Percentiles rank a stretch among this genome's conserved stretches.
Evolutionary conservation across 1,284 basidiomycete genomes (phyloP).

Genomic region (Takashimella koratensis): DNA sequence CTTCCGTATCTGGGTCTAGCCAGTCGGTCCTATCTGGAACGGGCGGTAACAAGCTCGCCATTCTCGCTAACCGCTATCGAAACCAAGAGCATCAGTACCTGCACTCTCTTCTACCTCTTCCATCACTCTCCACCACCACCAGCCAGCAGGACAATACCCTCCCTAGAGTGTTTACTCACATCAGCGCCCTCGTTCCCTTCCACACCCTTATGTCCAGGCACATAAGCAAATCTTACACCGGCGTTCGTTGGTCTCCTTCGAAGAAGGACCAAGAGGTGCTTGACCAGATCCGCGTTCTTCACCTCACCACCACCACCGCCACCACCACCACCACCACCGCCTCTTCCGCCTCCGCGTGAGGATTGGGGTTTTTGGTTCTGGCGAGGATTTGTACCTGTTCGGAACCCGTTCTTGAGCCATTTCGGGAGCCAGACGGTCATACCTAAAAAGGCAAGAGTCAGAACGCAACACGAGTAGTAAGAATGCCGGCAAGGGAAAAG

Average conservation of each 20-base stretch:
- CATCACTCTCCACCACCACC: too few species aligned
- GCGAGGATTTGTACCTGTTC: constrained; percentile 10
- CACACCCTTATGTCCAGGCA: constrained; percentile 40
- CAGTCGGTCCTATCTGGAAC: constrained; percentile 30
- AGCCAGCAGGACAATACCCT: too few species aligned
- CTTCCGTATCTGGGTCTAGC: constrained; percentile 35
- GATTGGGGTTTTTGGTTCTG: background rate
- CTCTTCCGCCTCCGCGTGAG: background rate
- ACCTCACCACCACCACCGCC: constrained; percentile 28
- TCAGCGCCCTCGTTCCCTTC: constrained; percentile 48
- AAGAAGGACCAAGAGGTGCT: constrained; percentile 45
- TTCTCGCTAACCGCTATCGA: constrained; percentile 40
- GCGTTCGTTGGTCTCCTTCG: constrained; percentile 20
- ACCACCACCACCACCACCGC: too few species aligned
- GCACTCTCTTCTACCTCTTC: too few species aligned
- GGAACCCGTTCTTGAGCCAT: constrained; percentile 43
- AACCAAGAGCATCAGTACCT: too few species aligned
- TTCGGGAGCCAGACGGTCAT: constrained; percentile 46
- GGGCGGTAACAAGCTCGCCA: constrained; percentile 30
- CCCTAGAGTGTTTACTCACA: too few species aligned
- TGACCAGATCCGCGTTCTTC: constrained; percentile 48
- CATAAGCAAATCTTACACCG: constrained; percentile 43
- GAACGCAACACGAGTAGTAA: too few species aligned
- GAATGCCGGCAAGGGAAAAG: background rate
- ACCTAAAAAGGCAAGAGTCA: constrained; percentile 18